These are phyloP conservation scores for Boletus eberwhitei DNA, from an alignment of 768 basidiomycete species.

Conservation along the genomic window DNA sequence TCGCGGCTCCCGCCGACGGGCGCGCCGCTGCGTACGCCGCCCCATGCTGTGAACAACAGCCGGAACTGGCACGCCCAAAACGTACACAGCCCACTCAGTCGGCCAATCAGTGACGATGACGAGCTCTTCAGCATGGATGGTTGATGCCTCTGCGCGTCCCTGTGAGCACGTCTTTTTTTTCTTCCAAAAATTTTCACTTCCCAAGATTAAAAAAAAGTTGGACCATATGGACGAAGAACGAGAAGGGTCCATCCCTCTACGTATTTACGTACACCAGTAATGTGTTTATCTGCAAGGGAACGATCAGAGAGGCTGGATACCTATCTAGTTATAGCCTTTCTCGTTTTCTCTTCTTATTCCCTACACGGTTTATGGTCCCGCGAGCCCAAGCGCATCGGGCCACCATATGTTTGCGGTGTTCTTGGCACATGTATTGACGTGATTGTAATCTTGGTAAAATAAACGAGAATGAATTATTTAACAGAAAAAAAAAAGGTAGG, in stretches of 20 bases:
- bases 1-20: slow-evolving; percentile 39
- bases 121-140: slow-evolving; percentile 73
- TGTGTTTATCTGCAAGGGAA: slow-evolving; percentile 24
- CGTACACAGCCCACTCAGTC: slow-evolving; percentile 58
- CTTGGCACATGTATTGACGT: slow-evolving; percentile 20
- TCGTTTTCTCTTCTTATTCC: slow-evolving; percentile 4
- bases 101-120: slow-evolving; percentile 60
- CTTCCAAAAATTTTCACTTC: not conserved
- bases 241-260: slow-evolving; percentile 1
- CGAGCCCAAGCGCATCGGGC: not conserved
- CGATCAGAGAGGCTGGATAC: slow-evolving; percentile 29
- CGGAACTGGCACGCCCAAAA: slow-evolving; percentile 37
- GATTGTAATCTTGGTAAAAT: slow-evolving; percentile 22
- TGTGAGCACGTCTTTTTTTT: not conserved
- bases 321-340: slow-evolving; percentile 28
- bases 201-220: not conserved
- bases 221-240: slow-evolving; percentile 11
- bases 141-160: slow-evolving; percentile 16
- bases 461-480: not conserved
- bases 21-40: slow-evolving; percentile 27
- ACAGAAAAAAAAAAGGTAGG: not conserved
- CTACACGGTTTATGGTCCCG: slow-evolving; percentile 5
- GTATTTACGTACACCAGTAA: slow-evolving; percentile 29
- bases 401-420: not conserved
- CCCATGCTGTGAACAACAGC: slow-evolving; percentile 18